Conservation (phyloP, 2,329 filamentous ascomycete genomes). For the Exophiala sideris region DNA sequence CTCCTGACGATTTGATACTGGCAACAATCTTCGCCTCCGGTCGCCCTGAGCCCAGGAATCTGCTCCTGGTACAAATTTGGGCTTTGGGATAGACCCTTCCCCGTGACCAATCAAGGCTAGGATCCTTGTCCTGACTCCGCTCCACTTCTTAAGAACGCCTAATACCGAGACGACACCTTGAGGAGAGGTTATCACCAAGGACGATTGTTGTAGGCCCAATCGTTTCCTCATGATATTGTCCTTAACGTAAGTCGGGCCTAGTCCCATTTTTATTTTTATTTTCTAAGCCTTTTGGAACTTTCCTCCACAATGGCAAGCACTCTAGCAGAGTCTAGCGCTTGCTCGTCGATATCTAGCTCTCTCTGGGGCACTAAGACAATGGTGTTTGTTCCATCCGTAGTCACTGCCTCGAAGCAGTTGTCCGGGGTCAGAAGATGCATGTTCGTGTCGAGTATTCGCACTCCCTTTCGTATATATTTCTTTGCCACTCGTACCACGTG, state of each 20-base stretch:
- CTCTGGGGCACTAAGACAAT: not conserved
- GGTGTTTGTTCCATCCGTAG: conserved; percentile 1
- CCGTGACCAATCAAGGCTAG: too few relatives aligned
- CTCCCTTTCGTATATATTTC: conserved; percentile 1
- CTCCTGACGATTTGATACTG: not conserved
- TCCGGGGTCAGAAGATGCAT: not conserved
- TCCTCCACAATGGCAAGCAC: not conserved
- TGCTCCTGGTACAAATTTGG: not conserved
- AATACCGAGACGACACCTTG: too few relatives aligned
- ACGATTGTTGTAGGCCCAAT: not conserved
- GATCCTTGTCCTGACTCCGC: too few relatives aligned
- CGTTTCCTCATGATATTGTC: not conserved
- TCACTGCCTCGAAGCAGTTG: conserved; percentile 1
- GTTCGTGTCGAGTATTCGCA: conserved; percentile 2
- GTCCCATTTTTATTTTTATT: not conserved
- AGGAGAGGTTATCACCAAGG: not conserved
- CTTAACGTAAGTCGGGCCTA: not conserved
- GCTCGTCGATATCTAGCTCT: not conserved
- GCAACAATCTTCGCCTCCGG: not conserved
- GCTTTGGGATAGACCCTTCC: not conserved
- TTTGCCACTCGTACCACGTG: not conserved
- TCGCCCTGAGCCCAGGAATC: too few relatives aligned
- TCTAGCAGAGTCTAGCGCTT: not conserved
- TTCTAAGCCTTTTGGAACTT: not conserved
- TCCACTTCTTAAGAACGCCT: too few relatives aligned